Evolutionary conservation across 768 basidiomycete species (phyloP).

Genomic region (Tubosaeta sp.): DNA sequence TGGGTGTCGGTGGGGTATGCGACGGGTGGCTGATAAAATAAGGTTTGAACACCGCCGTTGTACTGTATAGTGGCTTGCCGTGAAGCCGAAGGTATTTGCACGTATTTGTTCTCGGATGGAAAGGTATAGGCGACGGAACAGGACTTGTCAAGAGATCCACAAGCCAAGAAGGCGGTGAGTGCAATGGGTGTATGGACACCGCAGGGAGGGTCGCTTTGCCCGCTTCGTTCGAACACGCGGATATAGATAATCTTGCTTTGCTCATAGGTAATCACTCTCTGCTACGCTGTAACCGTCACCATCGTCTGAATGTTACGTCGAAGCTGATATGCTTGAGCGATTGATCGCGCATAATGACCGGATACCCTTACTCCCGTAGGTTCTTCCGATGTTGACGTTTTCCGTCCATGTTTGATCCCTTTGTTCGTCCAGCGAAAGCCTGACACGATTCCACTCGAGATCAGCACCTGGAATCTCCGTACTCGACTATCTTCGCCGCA

Average conservation of each 20-base stretch:
- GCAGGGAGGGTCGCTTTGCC: constrained; percentile 76
- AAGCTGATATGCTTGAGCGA: constrained; percentile 95
- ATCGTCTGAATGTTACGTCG: constrained; percentile 19
- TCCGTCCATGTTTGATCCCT: constrained; percentile 20
- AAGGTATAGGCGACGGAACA: neutral
- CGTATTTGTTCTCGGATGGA: constrained; percentile 29
- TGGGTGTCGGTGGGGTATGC: neutral
- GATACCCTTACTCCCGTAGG: constrained; percentile 84
- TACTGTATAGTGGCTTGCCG: constrained; percentile 52
- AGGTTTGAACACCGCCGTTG: constrained; percentile 49
- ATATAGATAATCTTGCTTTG: constrained; percentile 77
- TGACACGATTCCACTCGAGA: constrained; percentile 96
- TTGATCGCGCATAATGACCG: constrained; percentile 95
- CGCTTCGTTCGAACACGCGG: constrained; percentile 76
- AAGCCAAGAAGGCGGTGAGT: constrained; percentile 35
- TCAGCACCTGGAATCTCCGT: constrained; percentile 84
- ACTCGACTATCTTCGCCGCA: constrained; percentile 89
- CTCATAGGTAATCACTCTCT: constrained; percentile 69
- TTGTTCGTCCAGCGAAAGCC: constrained; percentile 56
- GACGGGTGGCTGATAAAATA: constrained; percentile 35
- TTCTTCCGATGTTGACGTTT: constrained; percentile 17
- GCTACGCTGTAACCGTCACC: constrained; percentile 15
- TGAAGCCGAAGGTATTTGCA: constrained; percentile 32
- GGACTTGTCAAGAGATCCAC: constrained; percentile 10
- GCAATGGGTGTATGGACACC: constrained; percentile 80